Conservation (phyloP, 1,284 basidiomycete genomes). For the Boletellus dicymbophilus region DNA sequence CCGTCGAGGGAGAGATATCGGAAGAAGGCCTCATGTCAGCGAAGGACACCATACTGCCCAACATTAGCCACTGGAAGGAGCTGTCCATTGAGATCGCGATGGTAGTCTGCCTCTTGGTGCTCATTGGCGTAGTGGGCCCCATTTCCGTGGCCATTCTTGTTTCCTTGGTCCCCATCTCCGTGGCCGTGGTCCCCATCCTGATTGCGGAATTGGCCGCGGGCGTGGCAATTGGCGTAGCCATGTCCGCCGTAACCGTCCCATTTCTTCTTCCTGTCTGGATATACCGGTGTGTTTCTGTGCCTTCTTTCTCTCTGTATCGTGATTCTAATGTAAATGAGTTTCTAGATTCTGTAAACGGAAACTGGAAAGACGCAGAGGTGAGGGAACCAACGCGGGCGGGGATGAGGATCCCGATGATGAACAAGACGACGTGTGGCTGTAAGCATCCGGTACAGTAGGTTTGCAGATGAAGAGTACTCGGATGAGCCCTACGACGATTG, state of each 20-base stretch:
- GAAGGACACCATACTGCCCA: conserved; percentile 14
- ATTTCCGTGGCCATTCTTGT: conserved; percentile 17
- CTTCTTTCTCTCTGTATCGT: too few species aligned
- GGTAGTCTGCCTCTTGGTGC: neutral
- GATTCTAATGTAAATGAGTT: conserved; percentile 1
- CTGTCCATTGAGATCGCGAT: too few species aligned
- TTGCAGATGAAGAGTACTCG: too few species aligned
- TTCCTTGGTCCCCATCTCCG: conserved; percentile 11
- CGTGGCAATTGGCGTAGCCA: too few species aligned
- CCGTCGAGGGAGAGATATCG: conserved; percentile 21
- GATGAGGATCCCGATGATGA: too few species aligned
- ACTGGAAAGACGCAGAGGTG: conserved; percentile 1
- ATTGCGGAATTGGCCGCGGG: too few species aligned
- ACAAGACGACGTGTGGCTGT: too few species aligned
- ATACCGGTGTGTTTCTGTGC: too few species aligned
- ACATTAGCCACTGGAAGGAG: conserved; percentile 12
- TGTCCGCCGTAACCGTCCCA: too few species aligned
- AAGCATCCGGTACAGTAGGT: too few species aligned
- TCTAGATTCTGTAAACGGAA: conserved; percentile 7
- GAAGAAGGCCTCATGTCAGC: conserved; percentile 22
- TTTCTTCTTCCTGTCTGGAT: conserved; percentile 11
- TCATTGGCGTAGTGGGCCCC: conserved; percentile 3
- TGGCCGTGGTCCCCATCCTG: conserved; percentile 3
- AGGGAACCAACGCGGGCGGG: too few species aligned
- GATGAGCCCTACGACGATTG: too few species aligned